phyloP scores from a whole-genome alignment of 352 stramenopile genomes.

The Phytophthora chlamydospora region DNA sequence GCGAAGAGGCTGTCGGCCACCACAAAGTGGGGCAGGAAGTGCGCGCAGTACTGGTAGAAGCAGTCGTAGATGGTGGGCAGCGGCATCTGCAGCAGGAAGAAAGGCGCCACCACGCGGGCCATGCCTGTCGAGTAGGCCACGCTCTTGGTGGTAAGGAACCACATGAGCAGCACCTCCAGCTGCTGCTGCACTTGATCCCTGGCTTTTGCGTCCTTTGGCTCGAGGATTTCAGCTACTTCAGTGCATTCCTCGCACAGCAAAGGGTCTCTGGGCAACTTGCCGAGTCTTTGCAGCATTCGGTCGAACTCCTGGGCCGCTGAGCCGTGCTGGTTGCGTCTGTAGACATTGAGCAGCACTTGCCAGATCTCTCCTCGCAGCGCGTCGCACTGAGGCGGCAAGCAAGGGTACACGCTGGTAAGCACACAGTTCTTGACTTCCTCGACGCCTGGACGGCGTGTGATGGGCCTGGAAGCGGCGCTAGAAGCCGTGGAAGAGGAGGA shows the following conservation, averaged over 20 bases:
- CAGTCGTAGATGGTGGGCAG: slow-evolving; percentile 85
- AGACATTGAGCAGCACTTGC: slow-evolving; percentile 84
- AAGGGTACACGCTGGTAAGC: slow-evolving; percentile 49
- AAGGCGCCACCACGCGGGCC: slow-evolving; percentile 74
- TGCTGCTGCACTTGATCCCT: slow-evolving; percentile 57
- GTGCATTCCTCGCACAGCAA: slow-evolving; percentile 65
- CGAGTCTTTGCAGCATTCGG: slow-evolving; percentile 65
- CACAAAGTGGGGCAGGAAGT: slow-evolving; percentile 76
- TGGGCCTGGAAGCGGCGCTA: slow-evolving; percentile 36
- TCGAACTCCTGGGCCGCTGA: slow-evolving; percentile 76
- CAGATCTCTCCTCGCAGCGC: slow-evolving; percentile 73
- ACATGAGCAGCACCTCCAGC: slow-evolving; percentile 78
- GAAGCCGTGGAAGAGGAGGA: slow-evolving; percentile 25
- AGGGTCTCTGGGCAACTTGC: slow-evolving; percentile 69
- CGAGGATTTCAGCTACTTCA: slow-evolving; percentile 49
- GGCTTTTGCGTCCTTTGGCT: slow-evolving; percentile 19
- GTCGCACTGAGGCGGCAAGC: slow-evolving; percentile 57
- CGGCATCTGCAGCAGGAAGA: slow-evolving; percentile 75
- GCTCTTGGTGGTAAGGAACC: slow-evolving; percentile 85
- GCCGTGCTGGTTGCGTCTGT: slow-evolving; percentile 79
- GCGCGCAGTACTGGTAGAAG: slow-evolving; percentile 86
- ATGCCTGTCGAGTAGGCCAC: slow-evolving; percentile 76
- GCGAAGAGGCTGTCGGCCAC: slow-evolving; percentile 46
- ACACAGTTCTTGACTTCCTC: slow-evolving; percentile 76
- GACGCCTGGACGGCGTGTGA: slow-evolving; percentile 77